A percentile compares a stretch with the other conserved stretches of the same genome.
Evolutionary conservation across 208 protist genomes (phyloP).

Genomic region (Trichomonas gallinae): DNA sequence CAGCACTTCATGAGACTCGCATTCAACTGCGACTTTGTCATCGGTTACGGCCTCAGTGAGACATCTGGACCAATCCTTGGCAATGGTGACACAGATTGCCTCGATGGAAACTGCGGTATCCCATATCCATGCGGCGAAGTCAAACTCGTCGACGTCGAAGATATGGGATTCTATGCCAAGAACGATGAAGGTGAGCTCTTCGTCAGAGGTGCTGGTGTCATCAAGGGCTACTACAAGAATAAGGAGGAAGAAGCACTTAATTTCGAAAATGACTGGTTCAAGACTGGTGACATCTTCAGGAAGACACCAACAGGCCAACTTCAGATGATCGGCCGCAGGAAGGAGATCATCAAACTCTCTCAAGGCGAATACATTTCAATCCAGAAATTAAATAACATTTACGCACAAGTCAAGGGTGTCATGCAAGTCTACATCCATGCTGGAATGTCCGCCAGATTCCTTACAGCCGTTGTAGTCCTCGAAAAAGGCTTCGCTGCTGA

Average conservation of each 20-base stretch:
- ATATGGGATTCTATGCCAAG: neutral
- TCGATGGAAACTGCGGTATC: neutral
- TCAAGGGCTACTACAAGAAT: neutral
- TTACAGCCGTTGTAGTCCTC: neutral
- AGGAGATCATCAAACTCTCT: neutral
- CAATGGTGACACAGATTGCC: neutral
- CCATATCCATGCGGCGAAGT: neutral
- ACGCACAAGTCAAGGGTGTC: neutral
- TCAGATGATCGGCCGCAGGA: neutral
- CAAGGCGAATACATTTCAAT: slow-evolving; percentile 11
- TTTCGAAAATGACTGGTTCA: neutral
- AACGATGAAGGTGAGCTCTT: neutral
- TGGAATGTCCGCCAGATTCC: neutral
- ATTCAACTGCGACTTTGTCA: neutral
- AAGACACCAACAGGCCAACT: neutral
- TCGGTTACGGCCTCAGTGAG: slow-evolving; percentile 29
- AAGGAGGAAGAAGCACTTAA: neutral
- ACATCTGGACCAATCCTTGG: neutral
- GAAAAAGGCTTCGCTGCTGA: neutral
- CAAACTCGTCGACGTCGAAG: neutral
- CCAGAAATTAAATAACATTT: neutral
- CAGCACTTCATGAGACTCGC: slow-evolving; percentile 23
- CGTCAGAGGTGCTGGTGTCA: neutral
- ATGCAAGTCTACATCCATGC: neutral
- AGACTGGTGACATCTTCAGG: neutral